Conservation (phyloP, 2,329 filamentous ascomycete genomes). For the Neopestalotiopsis sp. region DNA sequence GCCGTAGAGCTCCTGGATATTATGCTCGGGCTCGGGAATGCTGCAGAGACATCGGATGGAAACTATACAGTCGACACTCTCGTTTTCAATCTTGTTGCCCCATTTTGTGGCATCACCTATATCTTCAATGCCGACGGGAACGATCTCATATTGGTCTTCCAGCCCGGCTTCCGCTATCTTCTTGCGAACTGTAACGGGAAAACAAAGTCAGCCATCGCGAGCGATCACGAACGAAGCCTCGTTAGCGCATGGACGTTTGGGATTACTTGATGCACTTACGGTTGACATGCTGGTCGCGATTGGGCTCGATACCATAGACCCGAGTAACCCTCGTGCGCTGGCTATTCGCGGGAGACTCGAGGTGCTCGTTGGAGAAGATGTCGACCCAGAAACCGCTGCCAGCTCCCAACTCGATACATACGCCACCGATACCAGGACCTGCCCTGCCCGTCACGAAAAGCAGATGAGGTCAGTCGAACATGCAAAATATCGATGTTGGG, state of each 20-base stretch:
- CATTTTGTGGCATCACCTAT: conserved; percentile 48
- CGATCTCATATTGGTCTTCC: conserved; percentile 63
- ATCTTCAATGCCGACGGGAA: conserved; percentile 67
- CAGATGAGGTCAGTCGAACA: too few species aligned
- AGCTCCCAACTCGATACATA: conserved; percentile 67
- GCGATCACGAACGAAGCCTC: too few species aligned
- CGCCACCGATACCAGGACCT: conserved; percentile 50
- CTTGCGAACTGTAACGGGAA: conserved; percentile 39
- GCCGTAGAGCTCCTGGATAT: conserved; percentile 60
- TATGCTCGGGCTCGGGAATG: conserved; percentile 63
- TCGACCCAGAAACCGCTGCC: conserved; percentile 66
- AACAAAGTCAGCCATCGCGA: background rate
- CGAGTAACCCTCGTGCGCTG: conserved; percentile 40
- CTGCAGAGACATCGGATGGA: conserved; percentile 67
- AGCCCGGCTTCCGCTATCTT: conserved; percentile 59
- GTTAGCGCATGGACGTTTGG: background rate
- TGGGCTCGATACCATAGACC: conserved; percentile 71
- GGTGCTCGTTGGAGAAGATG: conserved; percentile 44
- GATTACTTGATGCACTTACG: conserved; percentile 20
- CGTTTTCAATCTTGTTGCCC: conserved; percentile 53
- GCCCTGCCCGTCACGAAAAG: conserved; percentile 20
- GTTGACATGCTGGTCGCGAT: conserved; percentile 54
- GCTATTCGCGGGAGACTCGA: conserved; percentile 6
- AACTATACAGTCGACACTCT: conserved; percentile 64
- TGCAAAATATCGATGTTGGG: too few species aligned